These are phyloP conservation scores for Hypoxylon sp. DNA, from an alignment of 2,329 filamentous ascomycete genomes.

Conservation along the genomic window DNA sequence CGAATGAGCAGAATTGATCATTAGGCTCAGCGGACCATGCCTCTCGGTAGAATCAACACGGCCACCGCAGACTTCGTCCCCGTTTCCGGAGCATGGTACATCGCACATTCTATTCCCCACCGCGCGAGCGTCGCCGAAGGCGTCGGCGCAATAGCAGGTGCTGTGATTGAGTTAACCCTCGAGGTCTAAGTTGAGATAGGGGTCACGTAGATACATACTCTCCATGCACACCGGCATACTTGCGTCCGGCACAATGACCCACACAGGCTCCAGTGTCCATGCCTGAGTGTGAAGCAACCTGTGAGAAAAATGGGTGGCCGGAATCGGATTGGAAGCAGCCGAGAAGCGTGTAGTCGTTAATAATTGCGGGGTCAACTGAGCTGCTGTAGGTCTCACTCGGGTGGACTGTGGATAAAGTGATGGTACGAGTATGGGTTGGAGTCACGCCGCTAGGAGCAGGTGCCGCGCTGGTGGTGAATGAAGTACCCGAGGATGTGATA, in stretches of 20 bases:
- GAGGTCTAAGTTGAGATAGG: neutral
- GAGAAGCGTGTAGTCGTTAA: constrained; percentile 48
- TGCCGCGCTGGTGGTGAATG: constrained; percentile 24
- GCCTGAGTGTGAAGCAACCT: constrained; percentile 49
- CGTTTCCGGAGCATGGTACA: constrained; percentile 60
- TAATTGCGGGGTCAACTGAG: constrained; percentile 36
- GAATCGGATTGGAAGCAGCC: constrained; percentile 60
- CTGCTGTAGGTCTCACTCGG: constrained; percentile 42
- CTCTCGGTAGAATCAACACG: constrained; percentile 37
- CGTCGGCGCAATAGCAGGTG: constrained; percentile 63
- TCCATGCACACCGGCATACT: constrained; percentile 60
- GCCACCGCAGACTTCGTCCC: constrained; percentile 61
- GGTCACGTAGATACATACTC: constrained; percentile 45
- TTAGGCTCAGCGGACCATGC: neutral
- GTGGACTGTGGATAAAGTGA: constrained; percentile 48
- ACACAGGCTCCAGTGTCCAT: constrained; percentile 62
- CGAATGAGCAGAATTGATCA: constrained; percentile 25
- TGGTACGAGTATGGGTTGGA: constrained; percentile 49
- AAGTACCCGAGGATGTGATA: constrained; percentile 16
- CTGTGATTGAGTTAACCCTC: constrained; percentile 37
- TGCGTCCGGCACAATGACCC: constrained; percentile 55
- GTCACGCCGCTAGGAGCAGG: constrained; percentile 15
- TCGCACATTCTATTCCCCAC: constrained; percentile 56
- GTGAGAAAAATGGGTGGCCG: constrained; percentile 57
- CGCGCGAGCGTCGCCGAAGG: constrained; percentile 59